Conservation (phyloP, 1,139 yeast species). For the Nakaseomyces bracarensis region DNA sequence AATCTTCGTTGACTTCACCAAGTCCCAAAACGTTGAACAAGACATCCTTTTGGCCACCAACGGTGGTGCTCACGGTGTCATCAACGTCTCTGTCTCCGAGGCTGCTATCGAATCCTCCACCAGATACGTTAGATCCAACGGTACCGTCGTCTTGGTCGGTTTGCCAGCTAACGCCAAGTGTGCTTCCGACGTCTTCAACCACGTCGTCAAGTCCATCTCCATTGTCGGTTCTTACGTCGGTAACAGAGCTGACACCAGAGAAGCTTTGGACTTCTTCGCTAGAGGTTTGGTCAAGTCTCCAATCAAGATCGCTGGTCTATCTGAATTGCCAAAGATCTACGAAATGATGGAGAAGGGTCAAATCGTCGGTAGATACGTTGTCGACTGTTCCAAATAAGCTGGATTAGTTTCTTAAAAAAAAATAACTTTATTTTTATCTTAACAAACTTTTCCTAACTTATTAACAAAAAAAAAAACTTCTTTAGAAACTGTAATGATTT, state of each 20-base stretch:
- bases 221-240: slow-evolving; percentile 59
- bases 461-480: background rate
- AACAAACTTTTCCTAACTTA: background rate
- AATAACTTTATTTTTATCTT: background rate
- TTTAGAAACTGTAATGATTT: background rate
- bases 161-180: slow-evolving; percentile 55
- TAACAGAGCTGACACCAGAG: slow-evolving; percentile 60
- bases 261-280: slow-evolving; percentile 54
- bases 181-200: slow-evolving; percentile 44
- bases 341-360: slow-evolving; percentile 53
- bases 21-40: slow-evolving; percentile 42
- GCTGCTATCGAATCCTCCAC: slow-evolving; percentile 48
- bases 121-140: slow-evolving; percentile 49
- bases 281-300: slow-evolving; percentile 56
- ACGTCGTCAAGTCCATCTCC: slow-evolving; percentile 47
- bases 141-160: slow-evolving; percentile 57
- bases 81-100: slow-evolving; percentile 55
- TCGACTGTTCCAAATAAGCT: slow-evolving; percentile 45
- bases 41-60: slow-evolving; percentile 43
- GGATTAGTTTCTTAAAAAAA: background rate
- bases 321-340: slow-evolving; percentile 47
- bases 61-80: slow-evolving; percentile 59
- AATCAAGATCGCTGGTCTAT: slow-evolving; percentile 50
- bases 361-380: slow-evolving; percentile 57
- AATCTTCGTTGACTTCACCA: slow-evolving; percentile 46